Conservation (phyloP, 768 basidiomycete species). For the Postia placenta region DNA sequence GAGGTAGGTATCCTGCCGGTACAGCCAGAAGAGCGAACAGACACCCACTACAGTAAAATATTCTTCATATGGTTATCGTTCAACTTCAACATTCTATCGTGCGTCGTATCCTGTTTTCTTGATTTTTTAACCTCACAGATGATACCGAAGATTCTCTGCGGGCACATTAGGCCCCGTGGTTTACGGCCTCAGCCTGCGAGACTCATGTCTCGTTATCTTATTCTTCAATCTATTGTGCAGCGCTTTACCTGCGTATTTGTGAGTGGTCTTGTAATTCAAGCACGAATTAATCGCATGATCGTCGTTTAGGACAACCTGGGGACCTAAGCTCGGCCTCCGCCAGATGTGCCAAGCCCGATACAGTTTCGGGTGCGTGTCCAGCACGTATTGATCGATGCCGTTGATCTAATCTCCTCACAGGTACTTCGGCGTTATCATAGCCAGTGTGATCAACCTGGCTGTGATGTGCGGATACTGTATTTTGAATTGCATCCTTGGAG, state of each 20-base stretch:
- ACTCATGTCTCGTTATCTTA: constrained; percentile 39
- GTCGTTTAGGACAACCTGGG: constrained; percentile 52
- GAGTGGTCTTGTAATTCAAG: constrained; percentile 3
- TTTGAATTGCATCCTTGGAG: constrained; percentile 55
- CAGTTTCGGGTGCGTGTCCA: constrained; percentile 40
- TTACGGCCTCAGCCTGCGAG: constrained; percentile 37
- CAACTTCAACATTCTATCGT: constrained; percentile 37
- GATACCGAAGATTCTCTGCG: constrained; percentile 33
- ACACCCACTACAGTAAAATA: constrained; percentile 33
- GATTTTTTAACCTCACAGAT: not conserved
- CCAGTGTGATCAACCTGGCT: constrained; percentile 43
- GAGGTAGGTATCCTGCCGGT: constrained; percentile 31
- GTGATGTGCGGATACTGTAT: constrained; percentile 51
- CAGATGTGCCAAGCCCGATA: constrained; percentile 76
- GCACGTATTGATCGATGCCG: not conserved
- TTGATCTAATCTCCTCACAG: constrained; percentile 25
- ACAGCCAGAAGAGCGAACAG: constrained; percentile 25
- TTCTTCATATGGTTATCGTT: constrained; percentile 37
- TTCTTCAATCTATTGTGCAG: constrained; percentile 42
- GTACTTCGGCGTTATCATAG: constrained; percentile 46
- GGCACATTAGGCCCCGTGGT: constrained; percentile 40
- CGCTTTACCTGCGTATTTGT: constrained; percentile 39
- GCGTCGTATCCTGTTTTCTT: not conserved
- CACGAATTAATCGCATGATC: constrained; percentile 1
- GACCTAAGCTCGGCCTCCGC: constrained; percentile 72